These are phyloP conservation scores for Rubroshorea leprosula DNA, from an alignment of 345 rosid species.

Conservation along the genomic window DNA sequence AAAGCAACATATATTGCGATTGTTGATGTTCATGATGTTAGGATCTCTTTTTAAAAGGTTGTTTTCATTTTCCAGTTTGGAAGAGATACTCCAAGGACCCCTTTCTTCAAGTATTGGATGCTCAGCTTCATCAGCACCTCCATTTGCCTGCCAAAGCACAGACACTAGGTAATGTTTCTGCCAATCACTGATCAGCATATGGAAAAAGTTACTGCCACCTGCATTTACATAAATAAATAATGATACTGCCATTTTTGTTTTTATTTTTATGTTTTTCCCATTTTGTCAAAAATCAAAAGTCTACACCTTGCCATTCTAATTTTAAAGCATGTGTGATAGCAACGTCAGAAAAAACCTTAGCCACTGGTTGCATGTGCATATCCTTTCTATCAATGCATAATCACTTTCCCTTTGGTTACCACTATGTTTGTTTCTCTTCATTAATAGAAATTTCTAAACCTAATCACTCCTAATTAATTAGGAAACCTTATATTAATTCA, in stretches of 20 bases:
- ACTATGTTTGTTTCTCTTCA: background rate
- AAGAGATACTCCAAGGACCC: constrained; percentile 10
- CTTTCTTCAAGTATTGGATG: constrained; percentile 14
- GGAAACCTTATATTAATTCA: background rate
- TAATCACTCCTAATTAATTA: too few relatives aligned
- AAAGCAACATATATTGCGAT: too few relatives aligned
- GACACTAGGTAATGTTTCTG: constrained; percentile 22
- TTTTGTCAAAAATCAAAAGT: too few relatives aligned
- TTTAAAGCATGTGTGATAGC: background rate
- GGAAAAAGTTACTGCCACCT: too few relatives aligned
- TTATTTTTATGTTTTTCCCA: too few relatives aligned
- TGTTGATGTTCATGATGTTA: constrained; percentile 11
- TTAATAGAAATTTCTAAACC: background rate
- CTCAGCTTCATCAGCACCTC: constrained; percentile 8
- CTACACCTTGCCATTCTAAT: background rate
- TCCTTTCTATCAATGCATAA: background rate
- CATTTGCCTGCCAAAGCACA: constrained; percentile 22
- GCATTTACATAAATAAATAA: too few relatives aligned
- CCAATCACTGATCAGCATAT: constrained; percentile 23
- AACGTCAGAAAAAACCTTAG: constrained; percentile 8
- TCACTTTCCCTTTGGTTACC: constrained; percentile 1
- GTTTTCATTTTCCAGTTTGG: constrained; percentile 13
- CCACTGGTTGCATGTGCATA: constrained; percentile 7
- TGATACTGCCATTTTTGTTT: background rate
- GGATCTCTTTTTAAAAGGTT: constrained; percentile 4